Evolutionary conservation across 495 filamentous ascomycete species (phyloP).

Genomic region (Lineolata rhizophorae): DNA sequence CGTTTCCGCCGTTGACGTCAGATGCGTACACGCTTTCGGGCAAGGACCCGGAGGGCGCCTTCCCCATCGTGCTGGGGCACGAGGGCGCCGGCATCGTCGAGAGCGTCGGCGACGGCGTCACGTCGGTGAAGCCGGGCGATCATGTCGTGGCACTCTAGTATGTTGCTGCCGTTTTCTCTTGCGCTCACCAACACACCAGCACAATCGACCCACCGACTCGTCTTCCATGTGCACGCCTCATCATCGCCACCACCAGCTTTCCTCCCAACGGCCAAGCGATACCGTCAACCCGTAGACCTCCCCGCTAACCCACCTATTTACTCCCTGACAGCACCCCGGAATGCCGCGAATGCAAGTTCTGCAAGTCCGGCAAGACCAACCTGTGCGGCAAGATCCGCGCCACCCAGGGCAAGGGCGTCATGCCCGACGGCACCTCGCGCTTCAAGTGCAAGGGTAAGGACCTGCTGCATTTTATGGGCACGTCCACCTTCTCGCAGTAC

Average conservation of each 20-base stretch:
- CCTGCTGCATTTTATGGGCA: conserved; percentile 97
- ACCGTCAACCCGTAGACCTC: not conserved
- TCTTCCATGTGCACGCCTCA: too few relatives aligned
- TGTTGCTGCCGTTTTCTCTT: conserved; percentile 7
- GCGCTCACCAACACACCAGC: not conserved
- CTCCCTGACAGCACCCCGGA: conserved; percentile 87
- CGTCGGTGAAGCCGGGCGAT: conserved; percentile 76
- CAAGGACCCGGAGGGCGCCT: conserved; percentile 95
- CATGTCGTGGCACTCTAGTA: conserved; percentile 95
- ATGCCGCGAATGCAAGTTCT: conserved; percentile 97
- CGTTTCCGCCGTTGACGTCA: conserved; percentile 17
- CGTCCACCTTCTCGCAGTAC: conserved; percentile 95
- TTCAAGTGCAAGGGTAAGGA: conserved; percentile 88
- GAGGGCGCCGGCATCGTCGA: conserved; percentile 95
- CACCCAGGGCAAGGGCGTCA: conserved; percentile 86
- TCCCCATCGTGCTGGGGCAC: conserved; percentile 89
- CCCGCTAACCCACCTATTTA: not conserved
- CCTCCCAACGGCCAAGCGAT: too few relatives aligned
- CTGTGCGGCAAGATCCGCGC: conserved; percentile 97
- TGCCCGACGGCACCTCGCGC: conserved; percentile 92
- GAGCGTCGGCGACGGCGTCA: conserved; percentile 89
- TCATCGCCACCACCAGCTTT: too few relatives aligned
- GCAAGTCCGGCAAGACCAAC: conserved; percentile 97
- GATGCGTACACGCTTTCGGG: conserved; percentile 97
- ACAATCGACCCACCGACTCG: not conserved